phyloP scores from a whole-genome alignment of 2,329 filamentous ascomycete species.

The Fonsecaea erecta region DNA sequence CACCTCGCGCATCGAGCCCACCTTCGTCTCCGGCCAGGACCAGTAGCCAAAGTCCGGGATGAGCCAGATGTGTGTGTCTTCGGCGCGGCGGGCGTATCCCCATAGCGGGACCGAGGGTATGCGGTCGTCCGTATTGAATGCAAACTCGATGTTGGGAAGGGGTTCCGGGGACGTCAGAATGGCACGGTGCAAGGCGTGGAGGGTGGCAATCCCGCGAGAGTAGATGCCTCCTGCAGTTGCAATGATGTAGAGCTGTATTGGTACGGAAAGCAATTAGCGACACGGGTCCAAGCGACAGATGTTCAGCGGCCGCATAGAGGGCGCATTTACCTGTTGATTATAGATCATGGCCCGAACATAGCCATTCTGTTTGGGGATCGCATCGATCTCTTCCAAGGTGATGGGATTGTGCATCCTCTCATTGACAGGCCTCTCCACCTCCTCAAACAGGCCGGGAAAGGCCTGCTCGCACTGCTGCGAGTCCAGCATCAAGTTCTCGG shows the following conservation, averaged over 20 bases:
- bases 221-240: conserved; percentile 41
- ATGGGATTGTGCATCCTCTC: conserved; percentile 32
- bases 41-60: conserved; percentile 61
- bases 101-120: conserved; percentile 46
- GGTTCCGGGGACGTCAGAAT: conserved; percentile 47
- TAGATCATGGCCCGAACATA: conserved; percentile 46
- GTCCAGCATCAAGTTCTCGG: conserved; percentile 36
- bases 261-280: conserved; percentile 4
- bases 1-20: conserved; percentile 52
- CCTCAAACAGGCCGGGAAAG: conserved; percentile 39
- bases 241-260: conserved; percentile 43
- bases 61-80: conserved; percentile 53
- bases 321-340: conserved; percentile 39
- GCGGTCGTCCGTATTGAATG: conserved; percentile 54
- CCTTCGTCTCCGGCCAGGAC: conserved; percentile 56
- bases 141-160: conserved; percentile 57
- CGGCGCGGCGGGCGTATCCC: conserved; percentile 50
- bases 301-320: no score
- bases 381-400: conserved; percentile 35
- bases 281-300: no score
- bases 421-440: conserved; percentile 36
- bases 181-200: conserved; percentile 56
- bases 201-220: conserved; percentile 46
- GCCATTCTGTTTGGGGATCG: conserved; percentile 36
- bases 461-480: conserved; percentile 38